Percentiles rank a stretch among this genome's conserved stretches.
phyloP scores from a whole-genome alignment of 257 asterid species.

The Plantago elongata region DNA sequence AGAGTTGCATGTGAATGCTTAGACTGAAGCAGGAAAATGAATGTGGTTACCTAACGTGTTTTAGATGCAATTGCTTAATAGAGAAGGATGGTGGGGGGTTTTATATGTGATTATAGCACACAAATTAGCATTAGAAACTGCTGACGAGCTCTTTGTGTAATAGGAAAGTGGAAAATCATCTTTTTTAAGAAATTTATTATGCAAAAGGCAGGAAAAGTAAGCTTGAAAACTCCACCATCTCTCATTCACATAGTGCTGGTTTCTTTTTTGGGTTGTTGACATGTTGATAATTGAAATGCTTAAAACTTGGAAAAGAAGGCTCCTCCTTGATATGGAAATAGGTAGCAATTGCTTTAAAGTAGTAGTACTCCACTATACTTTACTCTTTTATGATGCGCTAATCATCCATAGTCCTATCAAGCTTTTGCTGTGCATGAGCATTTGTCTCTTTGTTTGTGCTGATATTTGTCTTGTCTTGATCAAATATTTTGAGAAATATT shows the following conservation, averaged over 20 bases:
- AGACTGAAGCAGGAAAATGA: neutral
- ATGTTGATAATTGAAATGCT: conserved; percentile 6
- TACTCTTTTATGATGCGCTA: too few species aligned
- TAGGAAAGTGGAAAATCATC: conserved; percentile 23
- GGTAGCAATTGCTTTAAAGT: too few species aligned
- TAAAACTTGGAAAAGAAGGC: neutral
- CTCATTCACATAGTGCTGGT: conserved; percentile 6
- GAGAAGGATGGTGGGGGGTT: neutral
- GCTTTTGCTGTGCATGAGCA: too few species aligned
- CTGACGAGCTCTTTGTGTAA: conserved; percentile 5
- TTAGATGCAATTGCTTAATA: conserved; percentile 2
- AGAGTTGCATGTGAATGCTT: neutral
- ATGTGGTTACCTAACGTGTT: neutral
- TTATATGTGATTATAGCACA: neutral
- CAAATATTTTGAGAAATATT: too few species aligned
- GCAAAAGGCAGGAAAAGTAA: conserved; percentile 24
- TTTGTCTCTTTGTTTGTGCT: too few species aligned
- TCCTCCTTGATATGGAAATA: too few species aligned
- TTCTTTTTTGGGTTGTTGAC: conserved; percentile 17
- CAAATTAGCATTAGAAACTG: conserved; percentile 5
- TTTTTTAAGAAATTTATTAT: conserved; percentile 16
- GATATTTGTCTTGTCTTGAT: too few species aligned
- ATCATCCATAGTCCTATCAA: too few species aligned
- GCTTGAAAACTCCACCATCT: conserved; percentile 19
- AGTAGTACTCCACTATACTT: too few species aligned